Percentiles rank a stretch among this genome's conserved stretches.
phyloP scores from a whole-genome alignment of 2,329 filamentous ascomycete genomes.

The Lachnum nothofagi region DNA sequence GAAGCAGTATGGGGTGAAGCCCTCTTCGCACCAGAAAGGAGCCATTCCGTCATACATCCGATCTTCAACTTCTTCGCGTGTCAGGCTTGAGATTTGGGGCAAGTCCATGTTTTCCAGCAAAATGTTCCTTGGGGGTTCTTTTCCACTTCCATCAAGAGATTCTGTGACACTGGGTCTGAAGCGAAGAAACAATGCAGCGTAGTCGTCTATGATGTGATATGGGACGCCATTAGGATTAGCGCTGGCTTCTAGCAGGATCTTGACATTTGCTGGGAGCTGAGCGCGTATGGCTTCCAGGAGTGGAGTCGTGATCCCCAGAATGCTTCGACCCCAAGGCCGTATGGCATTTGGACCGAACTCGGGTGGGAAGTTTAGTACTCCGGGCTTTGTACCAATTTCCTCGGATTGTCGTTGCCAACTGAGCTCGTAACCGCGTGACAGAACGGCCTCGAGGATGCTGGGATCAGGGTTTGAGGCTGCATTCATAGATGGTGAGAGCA shows the following conservation, averaged over 20 bases:
- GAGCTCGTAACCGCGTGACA: slow-evolving; percentile 2
- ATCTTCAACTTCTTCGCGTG: slow-evolving; percentile 18
- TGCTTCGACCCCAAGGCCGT: background rate
- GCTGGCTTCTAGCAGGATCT: slow-evolving; percentile 7
- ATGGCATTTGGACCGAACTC: slow-evolving; percentile 3
- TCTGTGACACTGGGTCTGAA: slow-evolving; percentile 14
- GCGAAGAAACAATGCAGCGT: slow-evolving; percentile 17
- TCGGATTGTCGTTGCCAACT: background rate
- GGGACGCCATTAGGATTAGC: slow-evolving; percentile 17
- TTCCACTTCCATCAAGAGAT: background rate
- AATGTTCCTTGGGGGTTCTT: slow-evolving; percentile 8
- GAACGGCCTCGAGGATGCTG: slow-evolving; percentile 11
- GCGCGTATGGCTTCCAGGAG: slow-evolving; percentile 20
- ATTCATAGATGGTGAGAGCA: slow-evolving; percentile 13
- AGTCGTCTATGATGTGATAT: slow-evolving; percentile 11
- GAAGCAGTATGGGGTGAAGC: slow-evolving; percentile 10
- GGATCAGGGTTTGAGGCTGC: slow-evolving; percentile 12
- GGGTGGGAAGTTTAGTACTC: background rate
- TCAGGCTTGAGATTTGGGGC: slow-evolving; percentile 16
- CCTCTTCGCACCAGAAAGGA: slow-evolving; percentile 20
- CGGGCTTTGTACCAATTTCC: background rate
- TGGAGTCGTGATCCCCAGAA: slow-evolving; percentile 15
- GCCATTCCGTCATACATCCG: slow-evolving; percentile 13
- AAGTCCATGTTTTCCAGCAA: slow-evolving; percentile 12
- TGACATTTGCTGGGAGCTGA: slow-evolving; percentile 10